phyloP scores from a whole-genome alignment of 352 stramenopile species.

The Phytophthora hibernalis region DNA sequence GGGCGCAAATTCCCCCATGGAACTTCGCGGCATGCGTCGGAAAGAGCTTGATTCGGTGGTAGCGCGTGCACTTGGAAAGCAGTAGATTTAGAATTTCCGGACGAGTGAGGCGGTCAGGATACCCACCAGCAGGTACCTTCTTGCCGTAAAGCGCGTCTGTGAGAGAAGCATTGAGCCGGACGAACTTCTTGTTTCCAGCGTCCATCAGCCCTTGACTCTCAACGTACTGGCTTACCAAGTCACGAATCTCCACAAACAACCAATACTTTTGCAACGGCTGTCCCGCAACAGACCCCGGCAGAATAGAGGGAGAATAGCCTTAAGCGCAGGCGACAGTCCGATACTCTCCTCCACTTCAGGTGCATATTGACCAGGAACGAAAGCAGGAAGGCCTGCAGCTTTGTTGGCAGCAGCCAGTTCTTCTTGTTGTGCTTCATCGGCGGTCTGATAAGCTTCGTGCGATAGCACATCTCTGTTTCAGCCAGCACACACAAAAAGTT shows the following conservation, averaged over 20 bases:
- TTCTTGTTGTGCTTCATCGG: constrained; percentile 58
- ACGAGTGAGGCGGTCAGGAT: constrained; percentile 63
- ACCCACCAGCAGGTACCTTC: constrained; percentile 62
- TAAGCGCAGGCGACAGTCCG: constrained; percentile 61
- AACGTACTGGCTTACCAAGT: constrained; percentile 70
- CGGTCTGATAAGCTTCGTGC: constrained; percentile 62
- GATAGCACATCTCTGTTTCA: constrained; percentile 58
- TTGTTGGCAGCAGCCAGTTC: constrained; percentile 50
- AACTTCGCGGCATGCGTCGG: constrained; percentile 74
- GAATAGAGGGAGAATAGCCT: constrained; percentile 55
- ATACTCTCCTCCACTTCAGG: constrained; percentile 76
- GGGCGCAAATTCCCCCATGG: constrained; percentile 61
- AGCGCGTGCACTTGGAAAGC: constrained; percentile 70
- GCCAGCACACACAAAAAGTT: constrained; percentile 16
- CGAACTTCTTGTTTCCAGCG: constrained; percentile 67
- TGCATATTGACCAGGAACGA: constrained; percentile 66
- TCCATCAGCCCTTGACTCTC: constrained; percentile 65
- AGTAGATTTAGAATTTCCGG: constrained; percentile 62
- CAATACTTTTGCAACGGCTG: constrained; percentile 64
- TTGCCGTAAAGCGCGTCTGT: constrained; percentile 82
- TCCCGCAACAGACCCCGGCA: constrained; percentile 17
- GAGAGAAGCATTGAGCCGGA: constrained; percentile 66
- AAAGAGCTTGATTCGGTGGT: constrained; percentile 76
- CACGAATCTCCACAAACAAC: constrained; percentile 55
- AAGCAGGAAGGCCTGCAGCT: constrained; percentile 45